phyloP scores from a whole-genome alignment of 805 yeast genomes.

The Deakozyma indianensis region DNA sequence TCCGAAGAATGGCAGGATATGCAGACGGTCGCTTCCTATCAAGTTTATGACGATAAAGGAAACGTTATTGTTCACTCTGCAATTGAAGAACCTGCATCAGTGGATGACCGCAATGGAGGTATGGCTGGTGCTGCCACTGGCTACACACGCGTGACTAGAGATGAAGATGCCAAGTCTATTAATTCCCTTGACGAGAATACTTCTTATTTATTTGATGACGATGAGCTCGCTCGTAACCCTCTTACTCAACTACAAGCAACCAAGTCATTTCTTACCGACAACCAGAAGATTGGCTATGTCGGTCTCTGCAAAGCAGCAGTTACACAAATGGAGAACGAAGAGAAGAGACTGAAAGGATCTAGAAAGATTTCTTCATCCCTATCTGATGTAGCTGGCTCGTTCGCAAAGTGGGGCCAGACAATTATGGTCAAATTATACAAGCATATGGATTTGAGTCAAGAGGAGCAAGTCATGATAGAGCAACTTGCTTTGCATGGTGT shows the following conservation, averaged over 20 bases:
- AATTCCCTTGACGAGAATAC: conserved; percentile 37
- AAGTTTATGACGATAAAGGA: conserved; percentile 67
- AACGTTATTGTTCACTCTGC: conserved; percentile 19
- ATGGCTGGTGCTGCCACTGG: conserved; percentile 43
- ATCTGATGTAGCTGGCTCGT: conserved; percentile 56
- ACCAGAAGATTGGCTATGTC: conserved; percentile 82
- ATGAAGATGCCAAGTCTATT: conserved; percentile 62
- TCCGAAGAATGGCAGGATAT: conserved; percentile 72
- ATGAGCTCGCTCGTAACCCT: conserved; percentile 31
- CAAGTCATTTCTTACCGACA: conserved; percentile 61
- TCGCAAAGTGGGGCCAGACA: conserved; percentile 72
- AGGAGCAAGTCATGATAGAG: conserved; percentile 79
- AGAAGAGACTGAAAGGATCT: conserved; percentile 31
- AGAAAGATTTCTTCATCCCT: conserved; percentile 42
- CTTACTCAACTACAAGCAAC: conserved; percentile 65
- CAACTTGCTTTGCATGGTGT: conserved; percentile 74
- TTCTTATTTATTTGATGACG: conserved; percentile 36
- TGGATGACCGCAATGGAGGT: not conserved
- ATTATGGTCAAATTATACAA: conserved; percentile 58
- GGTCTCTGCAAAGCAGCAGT: conserved; percentile 67
- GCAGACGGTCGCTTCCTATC: conserved; percentile 65
- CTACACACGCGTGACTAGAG: conserved; percentile 79
- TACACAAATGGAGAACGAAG: conserved; percentile 68
- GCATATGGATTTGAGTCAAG: conserved; percentile 65
- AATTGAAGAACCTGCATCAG: conserved; percentile 7